Evolutionary conservation across 148 eudicot genomes (phyloP), one percentile per base, ranked within the genome.

Genomic region (Chenopodium album): DNA sequence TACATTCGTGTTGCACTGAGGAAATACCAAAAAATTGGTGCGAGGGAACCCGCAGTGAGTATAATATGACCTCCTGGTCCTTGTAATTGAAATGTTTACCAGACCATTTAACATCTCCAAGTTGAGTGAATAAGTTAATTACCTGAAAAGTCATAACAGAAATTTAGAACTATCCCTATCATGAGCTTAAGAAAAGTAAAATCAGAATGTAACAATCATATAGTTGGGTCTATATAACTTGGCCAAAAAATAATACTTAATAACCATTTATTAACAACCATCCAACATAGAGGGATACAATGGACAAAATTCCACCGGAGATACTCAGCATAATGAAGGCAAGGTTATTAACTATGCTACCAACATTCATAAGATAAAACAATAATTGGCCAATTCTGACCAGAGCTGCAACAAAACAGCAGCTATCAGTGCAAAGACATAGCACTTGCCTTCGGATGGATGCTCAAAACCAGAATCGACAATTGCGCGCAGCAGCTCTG

Each of bases 1-100:
- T 91, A 82, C 94, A 91, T 81, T 91, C 94, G 59, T 91, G 94
- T 91, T 91, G 94, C 82, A 91, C 94, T 91, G 89, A 81, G 82
- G 87, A 91, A 88, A 86, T 85, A 84, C 87, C 89, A 91, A 91
- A 90, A 89, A 90, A 84, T 85, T 74, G 90, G 82, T 63, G 86
- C 87, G 84, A 87, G 88, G 82, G 83, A 87, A 89, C 81, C 87
- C 86, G 84, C 90, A 88, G 88, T 92, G 69, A 88, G 88, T 87
- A 83, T 69, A 83, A 70, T 68, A 83, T 78, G 86, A 88, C 79
- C 90, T 81, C 79, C 84, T 75, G 85, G 77, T 83, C 85, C 88
- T 86, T 85, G 87, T 76, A 89, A 88, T 80, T 87, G 84, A 90
- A 89, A 85, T 80, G 78, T 86, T 87, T 90, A 91, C 90, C 87